Percentiles rank a stretch among this genome's conserved stretches.
phyloP scores from a whole-genome alignment of 164 flowering plant species.

The Brasenia schreberi region DNA sequence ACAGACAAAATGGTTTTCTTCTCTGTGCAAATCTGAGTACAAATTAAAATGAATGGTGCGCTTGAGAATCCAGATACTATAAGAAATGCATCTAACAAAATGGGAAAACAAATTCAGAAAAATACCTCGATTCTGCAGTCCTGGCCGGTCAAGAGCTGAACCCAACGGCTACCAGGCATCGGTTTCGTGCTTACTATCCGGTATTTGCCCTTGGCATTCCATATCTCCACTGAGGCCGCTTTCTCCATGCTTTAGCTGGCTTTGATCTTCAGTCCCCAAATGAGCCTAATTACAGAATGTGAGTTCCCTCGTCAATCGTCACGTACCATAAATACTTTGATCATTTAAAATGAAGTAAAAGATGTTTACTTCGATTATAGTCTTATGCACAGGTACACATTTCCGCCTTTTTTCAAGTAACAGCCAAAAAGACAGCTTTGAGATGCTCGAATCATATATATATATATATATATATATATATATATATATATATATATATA shows the following conservation, averaged over 20 bases:
- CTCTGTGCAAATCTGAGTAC: slow-evolving; percentile 61
- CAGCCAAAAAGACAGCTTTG: too few relatives aligned
- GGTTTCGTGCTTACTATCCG: slow-evolving; percentile 90
- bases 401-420: too few relatives aligned
- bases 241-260: slow-evolving; percentile 41
- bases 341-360: too few relatives aligned
- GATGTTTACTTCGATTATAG: too few relatives aligned
- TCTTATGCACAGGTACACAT: too few relatives aligned
- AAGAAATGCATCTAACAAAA: not conserved
- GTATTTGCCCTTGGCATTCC: slow-evolving; percentile 86
- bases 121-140: slow-evolving; percentile 87
- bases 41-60: not conserved
- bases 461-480: too few relatives aligned
- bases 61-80: not conserved
- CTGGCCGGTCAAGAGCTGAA: slow-evolving; percentile 69
- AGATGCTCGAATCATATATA: too few relatives aligned
- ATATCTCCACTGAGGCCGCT: slow-evolving; percentile 73
- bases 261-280: not conserved
- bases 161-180: slow-evolving; percentile 98
- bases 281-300: too few relatives aligned
- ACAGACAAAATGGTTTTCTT: slow-evolving; percentile 90
- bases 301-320: too few relatives aligned
- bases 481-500: too few relatives aligned
- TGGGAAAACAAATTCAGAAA: not conserved
- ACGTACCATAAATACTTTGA: too few relatives aligned